A percentile compares a stretch with the other conserved stretches of the same genome.
phyloP scores from a whole-genome alignment of 2,329 filamentous ascomycete genomes.

The Pestalotiopsis sp. region DNA sequence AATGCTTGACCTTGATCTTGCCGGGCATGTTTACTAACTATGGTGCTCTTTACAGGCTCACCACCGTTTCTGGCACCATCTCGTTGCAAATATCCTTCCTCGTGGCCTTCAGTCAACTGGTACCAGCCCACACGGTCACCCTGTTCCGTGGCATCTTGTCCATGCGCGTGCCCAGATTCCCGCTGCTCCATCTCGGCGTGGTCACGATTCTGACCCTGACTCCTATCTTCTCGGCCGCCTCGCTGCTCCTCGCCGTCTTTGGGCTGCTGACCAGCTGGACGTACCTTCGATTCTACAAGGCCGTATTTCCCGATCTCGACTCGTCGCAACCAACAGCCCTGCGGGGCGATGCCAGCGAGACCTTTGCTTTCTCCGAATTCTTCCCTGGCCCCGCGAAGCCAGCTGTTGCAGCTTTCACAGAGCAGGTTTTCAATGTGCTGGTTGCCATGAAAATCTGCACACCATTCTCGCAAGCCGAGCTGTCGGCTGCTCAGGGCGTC shows the following conservation, averaged over 20 bases:
- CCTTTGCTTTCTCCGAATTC: slow-evolving; percentile 94
- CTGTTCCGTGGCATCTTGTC: slow-evolving; percentile 88
- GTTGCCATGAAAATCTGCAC: slow-evolving; percentile 78
- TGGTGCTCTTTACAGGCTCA: slow-evolving; percentile 56
- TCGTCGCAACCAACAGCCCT: slow-evolving; percentile 63
- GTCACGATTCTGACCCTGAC: slow-evolving; percentile 67
- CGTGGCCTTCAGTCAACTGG: slow-evolving; percentile 95
- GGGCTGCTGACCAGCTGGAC: slow-evolving; percentile 91
- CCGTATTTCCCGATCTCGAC: slow-evolving; percentile 70
- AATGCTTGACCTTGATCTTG: neutral
- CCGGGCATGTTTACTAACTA: slow-evolving; percentile 19
- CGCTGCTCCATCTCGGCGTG: slow-evolving; percentile 73
- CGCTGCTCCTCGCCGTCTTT: slow-evolving; percentile 76
- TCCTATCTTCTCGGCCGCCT: slow-evolving; percentile 66
- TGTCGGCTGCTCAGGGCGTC: slow-evolving; percentile 74
- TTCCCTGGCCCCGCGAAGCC: slow-evolving; percentile 87
- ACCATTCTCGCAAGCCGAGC: slow-evolving; percentile 82
- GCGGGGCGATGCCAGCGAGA: slow-evolving; percentile 91
- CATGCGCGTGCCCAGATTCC: slow-evolving; percentile 76
- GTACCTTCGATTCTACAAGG: slow-evolving; percentile 94
- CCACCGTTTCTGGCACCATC: slow-evolving; percentile 85
- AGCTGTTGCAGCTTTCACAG: slow-evolving; percentile 71
- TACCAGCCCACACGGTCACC: slow-evolving; percentile 95
- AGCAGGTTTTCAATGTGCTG: slow-evolving; percentile 73
- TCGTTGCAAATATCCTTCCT: slow-evolving; percentile 92